Base-by-base conservation (phyloP, 129 eudicot genomes). In the Ambrosia artemisiifolia region DNA sequence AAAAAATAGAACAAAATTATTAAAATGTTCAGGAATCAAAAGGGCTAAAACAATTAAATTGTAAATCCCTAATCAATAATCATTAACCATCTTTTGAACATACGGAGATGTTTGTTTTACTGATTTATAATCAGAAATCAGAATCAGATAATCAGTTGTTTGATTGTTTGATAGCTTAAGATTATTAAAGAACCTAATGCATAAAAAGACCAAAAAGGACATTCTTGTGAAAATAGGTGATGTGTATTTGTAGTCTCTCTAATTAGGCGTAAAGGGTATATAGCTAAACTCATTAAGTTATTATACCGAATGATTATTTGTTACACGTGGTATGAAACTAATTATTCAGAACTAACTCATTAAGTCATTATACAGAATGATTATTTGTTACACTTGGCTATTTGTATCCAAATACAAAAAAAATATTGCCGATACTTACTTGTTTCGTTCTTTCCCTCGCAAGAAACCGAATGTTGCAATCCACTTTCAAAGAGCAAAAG, bases 361-460 rank as follows among this genome's bases (percentile, higher is more conserved):
- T 11, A 18, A 19, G 2, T 2, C 9, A 7, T 9, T 6, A 38
- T 38, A 38, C 7, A n/a, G n/a, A n/a, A n/a, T n/a, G n/a, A n/a
- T n/a, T n/a, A n/a, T n/a, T n/a, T n/a, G n/a, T n/a, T n/a, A n/a
- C n/a, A n/a, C n/a, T n/a, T n/a, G n/a, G n/a, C n/a, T 3, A 38
- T 1, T 0, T 20, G 34, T 18, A 28, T 5, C 40, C 18, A 28
- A 13, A 28, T 11, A 68, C n/a, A 18, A 65, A 17, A 36, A 48
- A 57, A 54, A 13, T 11, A 5, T 28, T 32, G 6, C 1, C 12
- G 3, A 36, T 46, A 80, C 87, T 85, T 71, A 89, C 98, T 76
- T 87, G 90, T 90, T 80, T 78, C 81, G 90, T 32, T 78, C 82
- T 71, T 62, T 85, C 81, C 78, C 88, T 75, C 93, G 78, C 87